Conservation (phyloP, 352 stramenopile genomes). For the Pseudoperonospora humuli region DNA sequence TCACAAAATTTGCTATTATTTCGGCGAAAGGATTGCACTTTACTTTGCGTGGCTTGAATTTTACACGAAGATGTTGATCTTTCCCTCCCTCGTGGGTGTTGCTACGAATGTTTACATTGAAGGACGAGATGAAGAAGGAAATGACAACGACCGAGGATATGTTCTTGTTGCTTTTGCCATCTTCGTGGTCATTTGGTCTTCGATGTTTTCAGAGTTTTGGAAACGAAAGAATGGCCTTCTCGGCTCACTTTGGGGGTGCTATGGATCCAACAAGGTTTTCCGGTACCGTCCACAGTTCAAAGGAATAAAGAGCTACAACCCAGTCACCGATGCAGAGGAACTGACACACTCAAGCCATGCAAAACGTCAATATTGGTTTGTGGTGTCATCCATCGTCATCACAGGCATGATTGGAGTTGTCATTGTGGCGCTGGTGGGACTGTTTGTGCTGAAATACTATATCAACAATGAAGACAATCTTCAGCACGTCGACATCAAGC, state of each 20-base stretch:
- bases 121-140: slow-evolving; percentile 25
- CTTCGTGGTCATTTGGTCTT: slow-evolving; percentile 85
- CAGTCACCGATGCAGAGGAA: slow-evolving; percentile 50
- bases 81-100: slow-evolving; percentile 69
- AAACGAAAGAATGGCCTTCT: slow-evolving; percentile 83
- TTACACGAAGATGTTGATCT: slow-evolving; percentile 89
- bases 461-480: slow-evolving; percentile 43
- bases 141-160: slow-evolving; percentile 49
- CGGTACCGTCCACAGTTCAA: slow-evolving; percentile 81
- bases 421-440: slow-evolving; percentile 46
- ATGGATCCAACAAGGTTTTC: slow-evolving; percentile 59
- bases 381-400: slow-evolving; percentile 55
- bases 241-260: slow-evolving; percentile 77
- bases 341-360: slow-evolving; percentile 58
- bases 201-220: slow-evolving; percentile 84
- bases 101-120: slow-evolving; percentile 65
- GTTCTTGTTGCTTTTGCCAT: slow-evolving; percentile 70
- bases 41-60: slow-evolving; percentile 91
- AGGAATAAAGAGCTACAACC: slow-evolving; percentile 66
- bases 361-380: slow-evolving; percentile 45
- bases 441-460: slow-evolving; percentile 68
- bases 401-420: slow-evolving; percentile 69
- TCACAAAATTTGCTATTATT: slow-evolving; percentile 86
- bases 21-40: slow-evolving; percentile 86
- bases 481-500: slow-evolving; percentile 28